A percentile compares a stretch with the other conserved stretches of the same genome.
Conservation (phyloP, 2,329 filamentous ascomycete species). For the Aspergillus fijiensis region DNA sequence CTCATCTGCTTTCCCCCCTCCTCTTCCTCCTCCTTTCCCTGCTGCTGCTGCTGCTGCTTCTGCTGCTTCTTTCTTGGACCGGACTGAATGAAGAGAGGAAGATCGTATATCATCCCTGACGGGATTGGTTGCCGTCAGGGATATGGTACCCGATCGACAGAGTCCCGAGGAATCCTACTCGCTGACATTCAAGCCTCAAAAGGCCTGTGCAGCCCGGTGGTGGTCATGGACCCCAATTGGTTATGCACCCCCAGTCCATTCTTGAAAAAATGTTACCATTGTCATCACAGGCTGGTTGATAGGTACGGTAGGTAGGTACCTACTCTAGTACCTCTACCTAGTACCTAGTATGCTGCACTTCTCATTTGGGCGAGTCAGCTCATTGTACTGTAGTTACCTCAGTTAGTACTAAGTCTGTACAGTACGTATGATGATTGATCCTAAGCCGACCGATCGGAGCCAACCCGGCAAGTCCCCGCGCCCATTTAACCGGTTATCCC, state of each 20-base stretch:
- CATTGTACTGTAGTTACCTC: background rate
- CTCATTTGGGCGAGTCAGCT: background rate
- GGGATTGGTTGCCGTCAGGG: slow-evolving; percentile 18
- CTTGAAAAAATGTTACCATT: background rate
- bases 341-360: background rate
- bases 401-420: background rate
- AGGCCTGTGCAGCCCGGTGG: slow-evolving; percentile 6
- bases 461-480: slow-evolving; percentile 19
- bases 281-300: background rate
- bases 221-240: background rate
- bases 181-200: slow-evolving; percentile 1
- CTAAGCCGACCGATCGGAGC: slow-evolving; percentile 17
- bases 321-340: too few relatives aligned
- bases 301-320: too few relatives aligned
- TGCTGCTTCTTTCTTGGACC: background rate
- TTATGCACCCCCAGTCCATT: background rate
- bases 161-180: background rate
- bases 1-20: too few relatives aligned
- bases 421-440: background rate
- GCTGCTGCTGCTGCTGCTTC: too few relatives aligned
- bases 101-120: background rate
- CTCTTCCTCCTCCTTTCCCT: background rate
- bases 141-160: slow-evolving; percentile 21
- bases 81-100: slow-evolving; percentile 3
- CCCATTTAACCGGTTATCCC: slow-evolving; percentile 26